These are phyloP conservation scores for Nigrospora osmanthi DNA, from an alignment of 2,329 filamentous ascomycete species.

Conservation along the genomic window DNA sequence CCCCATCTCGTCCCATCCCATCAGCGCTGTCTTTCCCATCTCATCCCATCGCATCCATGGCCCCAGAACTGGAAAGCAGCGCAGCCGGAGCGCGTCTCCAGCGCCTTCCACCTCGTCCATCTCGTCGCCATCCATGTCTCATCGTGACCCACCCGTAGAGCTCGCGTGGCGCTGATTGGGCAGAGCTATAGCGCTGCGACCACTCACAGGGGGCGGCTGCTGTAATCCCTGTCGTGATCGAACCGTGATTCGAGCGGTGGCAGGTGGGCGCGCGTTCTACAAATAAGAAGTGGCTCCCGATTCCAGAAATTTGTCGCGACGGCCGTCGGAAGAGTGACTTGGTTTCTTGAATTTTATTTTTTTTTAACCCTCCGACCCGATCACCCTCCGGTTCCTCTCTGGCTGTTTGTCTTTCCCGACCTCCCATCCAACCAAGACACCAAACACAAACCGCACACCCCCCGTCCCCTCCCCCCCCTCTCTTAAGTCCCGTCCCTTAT, in stretches of 20 bases:
- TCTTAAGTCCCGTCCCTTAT: conserved; percentile 3
- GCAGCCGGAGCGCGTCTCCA: no score
- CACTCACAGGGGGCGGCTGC: conserved; percentile 4
- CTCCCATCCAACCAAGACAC: conserved; percentile 12
- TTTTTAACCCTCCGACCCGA: conserved; percentile 4
- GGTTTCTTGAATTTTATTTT: conserved; percentile 26
- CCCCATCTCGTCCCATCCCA: no score
- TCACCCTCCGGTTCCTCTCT: conserved; percentile 18
- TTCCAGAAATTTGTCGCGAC: conserved; percentile 26
- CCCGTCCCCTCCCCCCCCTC: conserved; percentile 8
- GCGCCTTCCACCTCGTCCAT: neutral
- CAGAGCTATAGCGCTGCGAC: conserved; percentile 1
- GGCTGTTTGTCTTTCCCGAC: conserved; percentile 24
- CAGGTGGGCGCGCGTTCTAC: conserved; percentile 23
- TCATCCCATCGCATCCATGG: no score
- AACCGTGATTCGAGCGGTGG: neutral
- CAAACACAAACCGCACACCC: conserved; percentile 7
- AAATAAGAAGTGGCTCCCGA: conserved; percentile 34
- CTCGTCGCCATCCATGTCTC: conserved; percentile 4
- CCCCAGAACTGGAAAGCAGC: no score
- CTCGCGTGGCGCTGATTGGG: neutral
- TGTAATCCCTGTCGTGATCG: conserved; percentile 3
- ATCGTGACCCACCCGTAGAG: conserved; percentile 1
- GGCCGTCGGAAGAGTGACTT: conserved; percentile 19
- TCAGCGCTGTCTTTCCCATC: no score